Percentiles rank a stretch among this genome's conserved stretches.
phyloP scores from a whole-genome alignment of 1,284 basidiomycete species.

The Trichosporon sp. region DNA sequence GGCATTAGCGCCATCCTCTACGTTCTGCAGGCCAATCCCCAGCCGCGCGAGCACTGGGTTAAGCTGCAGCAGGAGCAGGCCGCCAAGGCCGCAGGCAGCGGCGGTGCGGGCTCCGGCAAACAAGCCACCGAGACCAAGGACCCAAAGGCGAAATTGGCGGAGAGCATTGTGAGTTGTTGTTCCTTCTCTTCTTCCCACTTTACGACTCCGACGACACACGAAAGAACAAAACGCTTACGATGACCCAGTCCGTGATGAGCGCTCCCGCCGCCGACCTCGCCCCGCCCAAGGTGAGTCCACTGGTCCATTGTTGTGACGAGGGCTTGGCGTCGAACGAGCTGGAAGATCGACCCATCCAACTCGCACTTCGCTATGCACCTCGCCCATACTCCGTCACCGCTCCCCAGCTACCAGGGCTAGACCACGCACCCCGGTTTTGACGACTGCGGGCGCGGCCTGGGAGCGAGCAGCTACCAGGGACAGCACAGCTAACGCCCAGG shows the following conservation, averaged over 20 bases:
- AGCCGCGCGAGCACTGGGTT: slow-evolving; percentile 20
- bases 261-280: slow-evolving; percentile 49
- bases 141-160: slow-evolving; percentile 14
- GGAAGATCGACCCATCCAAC: background rate
- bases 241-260: slow-evolving; percentile 48
- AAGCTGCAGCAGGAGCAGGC: background rate
- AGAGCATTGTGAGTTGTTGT: slow-evolving; percentile 9
- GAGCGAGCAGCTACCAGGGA: too few species aligned
- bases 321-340: background rate
- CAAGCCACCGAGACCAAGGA: slow-evolving; percentile 10
- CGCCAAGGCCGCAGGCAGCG: background rate
- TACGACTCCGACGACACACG: background rate
- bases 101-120: background rate
- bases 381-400: too few species aligned
- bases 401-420: too few species aligned
- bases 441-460: too few species aligned
- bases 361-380: too few species aligned
- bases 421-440: background rate
- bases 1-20: slow-evolving; percentile 36
- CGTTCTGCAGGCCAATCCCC: slow-evolving; percentile 34
- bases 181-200: background rate
- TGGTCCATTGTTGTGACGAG: background rate
- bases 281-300: slow-evolving; percentile 49
- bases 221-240: background rate
- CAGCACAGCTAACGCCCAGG: slow-evolving; percentile 32